A percentile compares a stretch with the other conserved stretches of the same genome.
phyloP scores from a whole-genome alignment of 345 rosid genomes.

The Populus ilicifolia region DNA sequence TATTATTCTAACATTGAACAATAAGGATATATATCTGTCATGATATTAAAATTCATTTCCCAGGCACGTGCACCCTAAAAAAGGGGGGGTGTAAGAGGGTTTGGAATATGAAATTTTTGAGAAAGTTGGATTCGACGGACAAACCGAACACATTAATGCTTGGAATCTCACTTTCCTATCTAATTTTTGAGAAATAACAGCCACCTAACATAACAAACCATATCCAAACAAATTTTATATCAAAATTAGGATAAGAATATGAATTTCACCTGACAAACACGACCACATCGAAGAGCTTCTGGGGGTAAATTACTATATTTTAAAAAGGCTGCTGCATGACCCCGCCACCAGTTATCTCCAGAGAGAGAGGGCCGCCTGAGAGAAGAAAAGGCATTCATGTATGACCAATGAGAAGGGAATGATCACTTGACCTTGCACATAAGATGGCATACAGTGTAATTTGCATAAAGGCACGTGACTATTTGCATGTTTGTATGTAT shows the following conservation, averaged over 20 bases:
- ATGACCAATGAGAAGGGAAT: neutral
- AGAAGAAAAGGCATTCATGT: constrained; percentile 13
- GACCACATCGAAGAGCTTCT: constrained; percentile 65
- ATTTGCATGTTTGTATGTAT: neutral
- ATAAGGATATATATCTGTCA: no score
- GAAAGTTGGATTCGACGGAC: neutral
- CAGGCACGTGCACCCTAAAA: neutral
- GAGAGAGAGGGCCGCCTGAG: constrained; percentile 66
- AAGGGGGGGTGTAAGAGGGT: neutral
- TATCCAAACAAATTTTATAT: neutral
- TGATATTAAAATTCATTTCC: neutral
- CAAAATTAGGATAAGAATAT: neutral
- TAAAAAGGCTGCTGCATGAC: constrained; percentile 90
- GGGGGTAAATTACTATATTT: constrained; percentile 58
- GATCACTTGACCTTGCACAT: neutral
- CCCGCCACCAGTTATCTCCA: constrained; percentile 97
- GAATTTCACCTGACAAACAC: constrained; percentile 60
- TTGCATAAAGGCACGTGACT: neutral
- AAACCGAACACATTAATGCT: neutral
- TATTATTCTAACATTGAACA: no score
- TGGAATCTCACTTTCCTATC: neutral
- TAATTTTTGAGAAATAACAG: neutral
- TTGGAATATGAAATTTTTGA: neutral
- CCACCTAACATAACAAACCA: neutral
- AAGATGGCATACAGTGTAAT: neutral